Percentiles rank a stretch among this genome's conserved stretches.
Evolutionary conservation across 371 early-diverging fungal species (phyloP).

Genomic region (Lichtheimia ramosa): DNA sequence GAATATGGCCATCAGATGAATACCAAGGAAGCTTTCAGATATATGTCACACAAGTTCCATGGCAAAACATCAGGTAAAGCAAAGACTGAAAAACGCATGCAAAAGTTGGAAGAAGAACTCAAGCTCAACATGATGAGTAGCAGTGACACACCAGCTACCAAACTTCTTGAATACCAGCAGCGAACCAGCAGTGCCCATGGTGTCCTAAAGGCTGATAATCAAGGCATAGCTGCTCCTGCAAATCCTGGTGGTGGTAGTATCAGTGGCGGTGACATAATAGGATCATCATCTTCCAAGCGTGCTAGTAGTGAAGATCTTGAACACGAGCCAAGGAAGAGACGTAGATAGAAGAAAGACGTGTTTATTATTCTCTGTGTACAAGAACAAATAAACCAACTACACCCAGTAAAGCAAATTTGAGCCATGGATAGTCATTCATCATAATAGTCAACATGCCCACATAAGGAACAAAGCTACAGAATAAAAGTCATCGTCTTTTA

Average conservation of each 20-base stretch:
- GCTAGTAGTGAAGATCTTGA: conserved; percentile 7
- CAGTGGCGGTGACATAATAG: no score
- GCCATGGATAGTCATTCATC: conserved; percentile 93
- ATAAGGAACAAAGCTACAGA: conserved; percentile 79
- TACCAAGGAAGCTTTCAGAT: conserved; percentile 90
- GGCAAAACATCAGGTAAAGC: conserved; percentile 90
- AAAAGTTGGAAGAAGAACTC: conserved; percentile 81
- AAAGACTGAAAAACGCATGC: conserved; percentile 90
- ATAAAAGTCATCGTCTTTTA: no score
- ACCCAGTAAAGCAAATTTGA: conserved; percentile 81
- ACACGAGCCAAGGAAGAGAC: conserved; percentile 5
- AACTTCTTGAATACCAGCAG: conserved; percentile 75
- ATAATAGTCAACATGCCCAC: conserved; percentile 97
- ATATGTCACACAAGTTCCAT: conserved; percentile 94
- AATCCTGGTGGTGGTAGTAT: not conserved
- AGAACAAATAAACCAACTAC: conserved; percentile 76
- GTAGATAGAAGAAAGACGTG: not conserved
- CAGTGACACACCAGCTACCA: conserved; percentile 77
- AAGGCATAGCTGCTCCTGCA: conserved; percentile 46
- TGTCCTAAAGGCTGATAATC: conserved; percentile 80
- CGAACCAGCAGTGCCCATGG: conserved; percentile 77
- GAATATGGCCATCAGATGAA: conserved; percentile 80
- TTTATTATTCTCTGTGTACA: conserved; percentile 52
- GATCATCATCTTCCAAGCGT: conserved; percentile 2
- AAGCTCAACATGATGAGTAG: conserved; percentile 76